Evolutionary conservation across 2,329 filamentous ascomycete genomes (phyloP), one percentile per base, ranked within the genome.

Genomic region (Xylariaceae sp.): DNA sequence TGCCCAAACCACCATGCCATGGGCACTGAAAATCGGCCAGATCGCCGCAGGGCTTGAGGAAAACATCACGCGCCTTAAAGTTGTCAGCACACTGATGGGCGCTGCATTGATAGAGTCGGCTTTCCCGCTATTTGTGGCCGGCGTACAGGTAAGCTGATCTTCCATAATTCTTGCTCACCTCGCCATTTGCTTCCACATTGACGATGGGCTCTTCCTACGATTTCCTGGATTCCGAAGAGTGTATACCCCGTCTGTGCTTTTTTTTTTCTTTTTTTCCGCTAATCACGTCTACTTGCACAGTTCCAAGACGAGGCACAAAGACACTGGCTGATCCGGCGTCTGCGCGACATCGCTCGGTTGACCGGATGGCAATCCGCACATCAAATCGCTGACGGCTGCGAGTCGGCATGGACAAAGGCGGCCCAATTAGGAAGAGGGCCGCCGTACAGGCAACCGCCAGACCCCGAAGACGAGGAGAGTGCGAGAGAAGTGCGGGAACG

Each of bases 361-460:
- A 96, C 90, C 0, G 94, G 94, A 0, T 96, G 90, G 88, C 87
- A 90, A 63, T 90, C 87, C 1, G 88, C 90, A 1, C 80, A 83
- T 32, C 83, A 91, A 39, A 92, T 96, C 58, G 89, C 89, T 0
- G 78, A 82, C 46, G 91, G 90, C 1, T 95, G 90, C 68, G 92
- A 97, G 70, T 86, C 84, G 2, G 80, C 84, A 0, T 99, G 94
- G 94, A 78, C 81, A 55, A 88, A 86, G 66, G 85, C 87, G 0
- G 87, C 83, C 3, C 80, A 85, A 57, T 76, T 87, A 62, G 88
- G 88, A 0, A 80, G 83, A 43, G 92, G 91, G 0, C 90, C 91
- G 3, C 84, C 84, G 0, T 96, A 95, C 67, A 70, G 74, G 47
- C 75, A 22, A 76, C 72, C 8, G 66, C 66, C 50, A 72, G 50